Evolutionary conservation across 768 basidiomycete species (phyloP).

Genomic region (Trametes cubensis): DNA sequence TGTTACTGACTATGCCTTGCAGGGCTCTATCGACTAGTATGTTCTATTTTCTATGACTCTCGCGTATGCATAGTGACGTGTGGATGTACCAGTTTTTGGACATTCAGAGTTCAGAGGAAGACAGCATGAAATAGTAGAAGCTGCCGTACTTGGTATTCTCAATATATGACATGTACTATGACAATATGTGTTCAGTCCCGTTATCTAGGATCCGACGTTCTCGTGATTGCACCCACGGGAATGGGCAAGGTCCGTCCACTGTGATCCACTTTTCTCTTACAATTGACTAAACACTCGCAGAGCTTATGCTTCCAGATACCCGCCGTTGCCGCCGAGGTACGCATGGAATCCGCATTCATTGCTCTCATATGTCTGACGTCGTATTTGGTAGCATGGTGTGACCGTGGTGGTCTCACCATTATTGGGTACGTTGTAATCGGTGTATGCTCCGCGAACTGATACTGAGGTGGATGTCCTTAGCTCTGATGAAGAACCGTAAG

Average conservation of each 20-base stretch:
- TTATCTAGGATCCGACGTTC: slow-evolving; percentile 62
- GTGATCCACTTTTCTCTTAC: too few relatives aligned
- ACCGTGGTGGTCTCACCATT: slow-evolving; percentile 80
- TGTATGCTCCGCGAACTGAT: background rate
- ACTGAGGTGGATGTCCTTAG: slow-evolving; percentile 37
- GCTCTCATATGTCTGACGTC: background rate
- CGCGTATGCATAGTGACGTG: background rate
- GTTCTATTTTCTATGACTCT: background rate
- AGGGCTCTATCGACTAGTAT: slow-evolving; percentile 9
- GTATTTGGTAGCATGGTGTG: slow-evolving; percentile 54
- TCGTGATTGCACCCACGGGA: slow-evolving; percentile 84
- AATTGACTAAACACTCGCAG: slow-evolving; percentile 38
- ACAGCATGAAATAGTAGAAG: slow-evolving; percentile 75
- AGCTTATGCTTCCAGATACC: slow-evolving; percentile 88
- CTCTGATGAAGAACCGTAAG: slow-evolving; percentile 83
- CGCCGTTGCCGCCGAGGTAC: slow-evolving; percentile 64
- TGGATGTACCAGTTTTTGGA: slow-evolving; percentile 59
- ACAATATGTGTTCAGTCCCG: background rate
- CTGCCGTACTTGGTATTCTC: slow-evolving; percentile 58
- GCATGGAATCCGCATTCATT: slow-evolving; percentile 14
- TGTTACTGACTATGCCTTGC: background rate
- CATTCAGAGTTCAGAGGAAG: slow-evolving; percentile 72
- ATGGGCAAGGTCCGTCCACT: slow-evolving; percentile 84
- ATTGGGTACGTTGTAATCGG: slow-evolving; percentile 49
- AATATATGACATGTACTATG: background rate